Base-by-base conservation (phyloP, 495 filamentous ascomycete species). In the Hypoxylon lienhwacheense region DNA sequence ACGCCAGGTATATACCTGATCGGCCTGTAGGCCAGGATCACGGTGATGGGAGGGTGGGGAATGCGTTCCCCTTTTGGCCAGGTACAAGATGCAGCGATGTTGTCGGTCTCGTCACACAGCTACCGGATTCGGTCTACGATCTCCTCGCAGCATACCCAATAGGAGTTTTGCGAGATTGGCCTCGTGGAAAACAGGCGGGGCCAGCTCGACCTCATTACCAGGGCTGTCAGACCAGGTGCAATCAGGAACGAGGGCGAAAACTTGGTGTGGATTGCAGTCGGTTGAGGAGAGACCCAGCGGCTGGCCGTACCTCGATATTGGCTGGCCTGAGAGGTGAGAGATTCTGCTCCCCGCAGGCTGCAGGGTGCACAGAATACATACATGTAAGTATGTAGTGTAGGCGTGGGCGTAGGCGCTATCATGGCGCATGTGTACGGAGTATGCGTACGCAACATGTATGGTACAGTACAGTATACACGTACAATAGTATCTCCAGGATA, bases 281-380 rank as follows among this genome's bases (percentile, higher is more conserved):
- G 63, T 65, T 61, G 65, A 57, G 50, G 58, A 43, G 53, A 34
- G 51, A 60, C 47, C 59, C 73, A 74, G 75, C 75, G 71, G 73
- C 57, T 71, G 73, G 55, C 59, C 64, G 66, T 66, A 51, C 66
- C 69, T 73, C 65, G 72, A 76, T 77, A 77, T 77, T 76, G 75
- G 73, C 64, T 66, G 68, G 51, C 42, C 47, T 51, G 24, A 34
- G 24, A 32, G n/a, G n/a, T 35, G 28, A 34, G 50, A 61, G 50
- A 61, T 55, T 55, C 11, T 49, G 37, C 47, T 55, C 58, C 65
- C 60, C 61, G 41, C 41, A 45, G 41, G 45, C 46, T 52, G 56
- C 53, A 59, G 53, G 41, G 55, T 37, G 60, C 48, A 60, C 58
- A 34, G 41, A 62, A 61, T 55, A 65, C n/a, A n/a, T n/a, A n/a